These are phyloP conservation scores for Botrytis elliptica DNA, from an alignment of 2,329 filamentous ascomycete species.

Conservation along the genomic window DNA sequence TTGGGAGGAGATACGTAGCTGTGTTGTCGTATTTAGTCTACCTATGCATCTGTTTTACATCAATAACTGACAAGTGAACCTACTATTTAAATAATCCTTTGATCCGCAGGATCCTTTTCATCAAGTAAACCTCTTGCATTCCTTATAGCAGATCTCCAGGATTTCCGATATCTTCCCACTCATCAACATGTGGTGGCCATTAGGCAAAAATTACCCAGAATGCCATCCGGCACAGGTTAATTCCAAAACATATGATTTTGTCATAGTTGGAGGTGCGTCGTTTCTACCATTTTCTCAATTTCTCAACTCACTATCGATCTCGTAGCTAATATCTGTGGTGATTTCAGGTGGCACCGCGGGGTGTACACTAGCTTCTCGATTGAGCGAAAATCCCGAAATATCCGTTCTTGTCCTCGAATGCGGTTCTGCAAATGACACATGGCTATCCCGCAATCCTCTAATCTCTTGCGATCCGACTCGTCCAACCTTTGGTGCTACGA, in stretches of 20 bases:
- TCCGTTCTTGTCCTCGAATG: slow-evolving; percentile 44
- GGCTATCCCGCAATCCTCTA: slow-evolving; percentile 5
- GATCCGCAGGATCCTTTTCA: neutral
- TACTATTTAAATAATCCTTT: neutral
- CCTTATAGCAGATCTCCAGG: neutral
- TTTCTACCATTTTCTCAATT: neutral
- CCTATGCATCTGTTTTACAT: neutral
- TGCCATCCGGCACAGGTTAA: neutral
- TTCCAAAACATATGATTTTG: neutral
- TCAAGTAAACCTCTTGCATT: neutral
- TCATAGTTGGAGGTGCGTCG: neutral
- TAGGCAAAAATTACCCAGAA: neutral
- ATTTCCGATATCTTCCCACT: neutral
- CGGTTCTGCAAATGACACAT: slow-evolving; percentile 29
- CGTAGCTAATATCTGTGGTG: neutral
- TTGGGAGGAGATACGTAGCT: neutral
- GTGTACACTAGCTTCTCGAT: slow-evolving; percentile 43
- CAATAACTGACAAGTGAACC: neutral
- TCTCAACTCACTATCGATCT: accelerated
- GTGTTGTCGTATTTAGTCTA: neutral
- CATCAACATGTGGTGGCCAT: neutral
- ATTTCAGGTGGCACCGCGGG: slow-evolving; percentile 44
- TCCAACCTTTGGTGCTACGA: neutral
- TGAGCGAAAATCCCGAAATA: slow-evolving; percentile 41
- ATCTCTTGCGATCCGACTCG: slow-evolving; percentile 1